Evolutionary conservation across 805 yeast genomes (phyloP).

Genomic region (Ogataea ganodermae): DNA sequence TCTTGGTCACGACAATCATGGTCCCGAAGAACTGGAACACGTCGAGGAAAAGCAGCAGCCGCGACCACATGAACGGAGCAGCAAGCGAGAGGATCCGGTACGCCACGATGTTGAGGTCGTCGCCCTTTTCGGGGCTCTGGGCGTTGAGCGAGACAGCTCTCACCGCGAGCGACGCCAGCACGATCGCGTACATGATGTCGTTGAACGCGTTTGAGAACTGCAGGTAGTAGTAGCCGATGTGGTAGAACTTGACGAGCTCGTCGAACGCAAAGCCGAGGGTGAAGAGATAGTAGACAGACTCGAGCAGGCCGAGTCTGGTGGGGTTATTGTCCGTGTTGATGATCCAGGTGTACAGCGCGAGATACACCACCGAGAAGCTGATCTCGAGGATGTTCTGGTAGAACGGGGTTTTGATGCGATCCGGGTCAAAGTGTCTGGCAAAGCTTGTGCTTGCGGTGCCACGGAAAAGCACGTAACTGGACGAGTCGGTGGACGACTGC

Average conservation of each 20-base stretch:
- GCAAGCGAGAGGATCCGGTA: slow-evolving; percentile 75
- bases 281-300: slow-evolving; percentile 60
- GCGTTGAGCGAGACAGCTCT: slow-evolving; percentile 48
- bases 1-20: slow-evolving; percentile 80
- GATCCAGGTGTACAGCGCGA: slow-evolving; percentile 60
- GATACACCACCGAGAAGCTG: slow-evolving; percentile 60
- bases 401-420: slow-evolving; percentile 78
- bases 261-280: slow-evolving; percentile 68
- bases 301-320: slow-evolving; percentile 45
- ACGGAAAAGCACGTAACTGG: slow-evolving; percentile 64
- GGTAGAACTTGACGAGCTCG: slow-evolving; percentile 70
- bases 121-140: slow-evolving; percentile 27
- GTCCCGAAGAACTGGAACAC: slow-evolving; percentile 83
- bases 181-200: slow-evolving; percentile 62
- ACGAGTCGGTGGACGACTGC: slow-evolving; percentile 70
- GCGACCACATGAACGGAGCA: slow-evolving; percentile 85
- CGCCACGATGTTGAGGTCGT: slow-evolving; percentile 38
- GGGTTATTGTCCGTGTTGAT: slow-evolving; percentile 57
- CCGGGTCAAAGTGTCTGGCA: slow-evolving; percentile 72
- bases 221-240: slow-evolving; percentile 70
- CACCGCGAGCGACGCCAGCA: slow-evolving; percentile 53
- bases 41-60: slow-evolving; percentile 74
- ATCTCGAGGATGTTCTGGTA: slow-evolving; percentile 80
- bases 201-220: slow-evolving; percentile 82
- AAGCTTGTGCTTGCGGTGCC: slow-evolving; percentile 58